Base-by-base conservation (phyloP, 2,329 filamentous ascomycete genomes). In the Trichoderma sp. region DNA sequence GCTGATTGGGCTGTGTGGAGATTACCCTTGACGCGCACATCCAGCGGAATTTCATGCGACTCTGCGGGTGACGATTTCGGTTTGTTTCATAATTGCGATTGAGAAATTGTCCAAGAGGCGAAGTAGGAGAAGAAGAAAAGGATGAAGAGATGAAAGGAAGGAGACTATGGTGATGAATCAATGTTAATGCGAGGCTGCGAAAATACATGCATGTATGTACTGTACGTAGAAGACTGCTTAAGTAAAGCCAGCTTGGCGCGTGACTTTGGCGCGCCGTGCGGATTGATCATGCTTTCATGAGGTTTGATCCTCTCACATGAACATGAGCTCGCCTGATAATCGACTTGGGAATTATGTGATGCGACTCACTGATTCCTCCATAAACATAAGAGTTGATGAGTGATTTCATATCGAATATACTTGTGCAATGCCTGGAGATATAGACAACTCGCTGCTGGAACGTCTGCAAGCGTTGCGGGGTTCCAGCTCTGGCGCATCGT, bases 381-480 rank as follows among this genome's bases (percentile, higher is more conserved):
- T n/a, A 48, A 39, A 9, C n/a, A 39, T 5, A 17, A 6, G 35
- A 19, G n/a, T 9, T n/a, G 6, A 29, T 22, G 29, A 29, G n/a
- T 53, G 1, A 61, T 1, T 32, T 32, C 10, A 35, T 15, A 10
- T 19, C 22, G 17, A 42, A 17, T 34, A 12, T 10, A 15, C 35
- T 54, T 25, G 32, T 15, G 29, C 45, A 63, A 80, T 80, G 79
- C 72, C 76, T 7, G 72, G 77, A 68, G 74, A 77, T 37, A 65
- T 79, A 34, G 84, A 87, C 71, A 80, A 78, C 69, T 82, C 81
- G 22, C 77, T 88, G 27, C 76, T 87, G 25, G 82, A 85, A 67
- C 82, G 86, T 34, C 79, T 88, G 34, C 85, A 86, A 61, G 86
- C 86, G 10, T 77, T 88, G 42, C 76, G 78, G 57, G 78, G 77